These are phyloP conservation scores for Aspergillus diversus DNA, from an alignment of 495 filamentous ascomycete species.

Conservation along the genomic window DNA sequence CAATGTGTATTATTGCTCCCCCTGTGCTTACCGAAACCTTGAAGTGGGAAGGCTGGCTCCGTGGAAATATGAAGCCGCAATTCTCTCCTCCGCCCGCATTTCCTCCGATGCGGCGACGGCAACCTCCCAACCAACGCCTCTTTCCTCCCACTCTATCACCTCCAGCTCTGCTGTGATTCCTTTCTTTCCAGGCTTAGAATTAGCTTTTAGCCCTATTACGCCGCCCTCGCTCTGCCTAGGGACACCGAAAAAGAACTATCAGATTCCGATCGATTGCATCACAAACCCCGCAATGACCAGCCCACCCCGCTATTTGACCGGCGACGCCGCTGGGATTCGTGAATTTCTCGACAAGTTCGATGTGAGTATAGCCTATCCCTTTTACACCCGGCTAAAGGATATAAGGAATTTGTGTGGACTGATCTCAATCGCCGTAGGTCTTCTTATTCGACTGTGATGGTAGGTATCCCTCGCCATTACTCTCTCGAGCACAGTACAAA, in stretches of 20 bases:
- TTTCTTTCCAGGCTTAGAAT: neutral
- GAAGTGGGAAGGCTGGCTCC: neutral
- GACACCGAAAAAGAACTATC: too few relatives aligned
- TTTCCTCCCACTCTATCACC: conserved; percentile 1
- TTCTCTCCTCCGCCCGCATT: conserved; percentile 8
- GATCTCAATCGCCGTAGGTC: conserved; percentile 56
- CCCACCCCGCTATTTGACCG: conserved; percentile 75
- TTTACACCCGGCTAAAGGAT: neutral
- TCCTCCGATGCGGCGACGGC: conserved; percentile 16
- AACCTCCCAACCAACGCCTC: neutral
- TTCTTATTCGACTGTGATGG: conserved; percentile 98
- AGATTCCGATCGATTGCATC: neutral
- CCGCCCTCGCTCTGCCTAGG: too few relatives aligned
- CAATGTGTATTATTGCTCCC: too few relatives aligned
- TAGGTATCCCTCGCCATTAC: conserved; percentile 44
- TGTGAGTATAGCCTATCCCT: conserved; percentile 58
- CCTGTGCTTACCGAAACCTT: neutral
- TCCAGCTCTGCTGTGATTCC: neutral
- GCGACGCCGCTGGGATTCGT: conserved; percentile 71
- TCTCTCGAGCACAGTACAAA: conserved; percentile 5
- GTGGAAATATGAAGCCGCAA: conserved; percentile 13
- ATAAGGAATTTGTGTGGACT: neutral
- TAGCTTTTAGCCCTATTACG: neutral
- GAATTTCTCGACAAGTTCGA: conserved; percentile 90
- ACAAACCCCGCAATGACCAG: conserved; percentile 32